phyloP scores from a whole-genome alignment of 257 asterid genomes.

The Penstemon davidsonii region DNA sequence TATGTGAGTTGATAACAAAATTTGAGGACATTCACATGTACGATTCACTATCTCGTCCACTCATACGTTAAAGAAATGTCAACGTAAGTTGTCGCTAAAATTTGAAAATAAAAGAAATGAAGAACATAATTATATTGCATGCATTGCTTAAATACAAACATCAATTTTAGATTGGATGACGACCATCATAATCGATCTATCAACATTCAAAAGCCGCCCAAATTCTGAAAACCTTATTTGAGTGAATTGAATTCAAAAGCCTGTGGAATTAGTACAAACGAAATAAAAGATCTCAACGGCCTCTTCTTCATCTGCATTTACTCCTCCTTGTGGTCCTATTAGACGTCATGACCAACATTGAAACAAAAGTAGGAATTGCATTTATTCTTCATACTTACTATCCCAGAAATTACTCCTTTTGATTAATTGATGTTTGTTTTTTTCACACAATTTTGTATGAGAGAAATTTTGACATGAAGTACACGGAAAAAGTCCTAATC shows the following conservation, averaged over 20 bases:
- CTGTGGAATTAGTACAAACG: slow-evolving; percentile 23
- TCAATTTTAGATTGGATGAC: background rate
- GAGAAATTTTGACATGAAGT: background rate
- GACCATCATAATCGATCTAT: slow-evolving; percentile 14
- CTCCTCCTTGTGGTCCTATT: slow-evolving; percentile 15
- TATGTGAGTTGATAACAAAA: too few relatives aligned
- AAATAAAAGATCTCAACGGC: slow-evolving; percentile 42
- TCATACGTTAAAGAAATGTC: too few relatives aligned
- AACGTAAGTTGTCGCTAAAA: too few relatives aligned
- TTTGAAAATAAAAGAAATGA: too few relatives aligned
- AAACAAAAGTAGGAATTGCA: slow-evolving; percentile 31
- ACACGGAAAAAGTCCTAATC: background rate
- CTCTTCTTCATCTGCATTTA: slow-evolving; percentile 32
- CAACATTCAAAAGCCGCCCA: slow-evolving; percentile 14
- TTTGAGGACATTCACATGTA: too few relatives aligned
- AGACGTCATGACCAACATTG: slow-evolving; percentile 22
- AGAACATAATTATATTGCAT: too few relatives aligned
- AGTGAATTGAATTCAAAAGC: slow-evolving; percentile 21
- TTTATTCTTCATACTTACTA: slow-evolving; percentile 25
- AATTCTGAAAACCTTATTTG: slow-evolving; percentile 15
- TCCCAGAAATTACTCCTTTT: background rate
- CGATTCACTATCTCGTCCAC: too few relatives aligned
- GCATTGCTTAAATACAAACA: background rate
- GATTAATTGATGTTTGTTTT: background rate
- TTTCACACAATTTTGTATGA: background rate